A percentile compares a stretch with the other conserved stretches of the same genome.
Evolutionary conservation across 2,329 filamentous ascomycete species (phyloP).

Genomic region (Aspergillus persii): DNA sequence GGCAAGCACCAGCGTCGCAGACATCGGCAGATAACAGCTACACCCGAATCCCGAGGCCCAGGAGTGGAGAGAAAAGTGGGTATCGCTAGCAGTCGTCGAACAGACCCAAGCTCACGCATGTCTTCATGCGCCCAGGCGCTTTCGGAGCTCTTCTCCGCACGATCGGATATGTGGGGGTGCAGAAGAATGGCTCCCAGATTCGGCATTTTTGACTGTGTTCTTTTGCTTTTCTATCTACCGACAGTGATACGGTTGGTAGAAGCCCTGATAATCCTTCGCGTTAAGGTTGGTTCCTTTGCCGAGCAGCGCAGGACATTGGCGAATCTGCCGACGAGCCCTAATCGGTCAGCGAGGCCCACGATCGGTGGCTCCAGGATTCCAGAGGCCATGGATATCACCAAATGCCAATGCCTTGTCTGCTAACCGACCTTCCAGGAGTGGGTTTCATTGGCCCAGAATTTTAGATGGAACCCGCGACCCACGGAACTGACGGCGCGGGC

Average conservation of each 20-base stretch:
- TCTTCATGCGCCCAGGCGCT: neutral
- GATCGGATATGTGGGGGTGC: slow-evolving; percentile 21
- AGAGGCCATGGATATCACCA: neutral
- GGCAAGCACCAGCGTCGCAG: neutral
- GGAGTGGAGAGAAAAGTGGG: slow-evolving; percentile 1
- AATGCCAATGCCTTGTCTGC: neutral
- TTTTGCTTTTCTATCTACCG: neutral
- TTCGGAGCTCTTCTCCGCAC: slow-evolving; percentile 12
- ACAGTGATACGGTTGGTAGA: neutral
- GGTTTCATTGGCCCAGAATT: neutral
- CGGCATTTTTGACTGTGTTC: neutral
- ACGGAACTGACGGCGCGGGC: neutral
- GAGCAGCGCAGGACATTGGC: slow-evolving; percentile 9
- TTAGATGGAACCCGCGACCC: neutral
- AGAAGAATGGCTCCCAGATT: neutral
- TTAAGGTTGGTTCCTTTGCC: slow-evolving; percentile 9
- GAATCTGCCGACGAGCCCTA: slow-evolving; percentile 11
- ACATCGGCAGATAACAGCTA: slow-evolving; percentile 7
- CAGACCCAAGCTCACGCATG: neutral
- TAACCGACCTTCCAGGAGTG: neutral
- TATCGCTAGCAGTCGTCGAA: neutral
- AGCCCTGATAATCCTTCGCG: neutral
- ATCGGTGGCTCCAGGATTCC: neutral
- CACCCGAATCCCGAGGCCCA: neutral
- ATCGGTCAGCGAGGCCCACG: neutral